Conservation (phyloP, 176 grass and related monocot species). For the Triticum monococcum region DNA sequence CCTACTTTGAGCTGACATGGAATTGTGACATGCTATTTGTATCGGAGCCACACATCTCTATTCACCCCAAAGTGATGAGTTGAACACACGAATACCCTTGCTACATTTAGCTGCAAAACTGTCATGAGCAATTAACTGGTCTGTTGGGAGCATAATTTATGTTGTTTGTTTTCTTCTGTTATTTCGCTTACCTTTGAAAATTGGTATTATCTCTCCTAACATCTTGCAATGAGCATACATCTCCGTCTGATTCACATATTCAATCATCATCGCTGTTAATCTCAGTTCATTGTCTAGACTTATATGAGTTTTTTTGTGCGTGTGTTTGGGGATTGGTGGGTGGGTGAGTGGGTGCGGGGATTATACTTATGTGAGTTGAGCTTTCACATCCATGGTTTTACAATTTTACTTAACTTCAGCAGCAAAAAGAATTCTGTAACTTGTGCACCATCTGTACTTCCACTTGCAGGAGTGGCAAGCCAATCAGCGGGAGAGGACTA, state of each 20-base stretch:
- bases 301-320: neutral
- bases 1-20: neutral
- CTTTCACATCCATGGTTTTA: neutral
- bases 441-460: slow-evolving; percentile 4
- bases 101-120: neutral
- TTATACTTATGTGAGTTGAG: neutral
- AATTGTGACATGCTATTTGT: neutral
- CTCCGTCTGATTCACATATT: neutral
- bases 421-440: neutral
- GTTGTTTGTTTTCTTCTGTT: neutral
- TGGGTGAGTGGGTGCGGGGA: too few species aligned
- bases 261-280: neutral
- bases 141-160: neutral
- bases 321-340: too few species aligned
- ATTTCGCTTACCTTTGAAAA: neutral
- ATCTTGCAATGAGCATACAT: neutral
- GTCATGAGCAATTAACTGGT: neutral
- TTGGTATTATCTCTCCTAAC: neutral
- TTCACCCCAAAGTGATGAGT: neutral
- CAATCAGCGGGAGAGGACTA: slow-evolving; percentile 66
- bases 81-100: neutral
- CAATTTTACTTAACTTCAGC: neutral
- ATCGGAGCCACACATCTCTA: neutral
- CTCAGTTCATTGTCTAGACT: neutral
- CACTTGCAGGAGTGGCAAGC: slow-evolving; percentile 84